Evolutionary conservation across 208 protist genomes (phyloP).

Genomic region (Acanthamoeba healyi): DNA sequence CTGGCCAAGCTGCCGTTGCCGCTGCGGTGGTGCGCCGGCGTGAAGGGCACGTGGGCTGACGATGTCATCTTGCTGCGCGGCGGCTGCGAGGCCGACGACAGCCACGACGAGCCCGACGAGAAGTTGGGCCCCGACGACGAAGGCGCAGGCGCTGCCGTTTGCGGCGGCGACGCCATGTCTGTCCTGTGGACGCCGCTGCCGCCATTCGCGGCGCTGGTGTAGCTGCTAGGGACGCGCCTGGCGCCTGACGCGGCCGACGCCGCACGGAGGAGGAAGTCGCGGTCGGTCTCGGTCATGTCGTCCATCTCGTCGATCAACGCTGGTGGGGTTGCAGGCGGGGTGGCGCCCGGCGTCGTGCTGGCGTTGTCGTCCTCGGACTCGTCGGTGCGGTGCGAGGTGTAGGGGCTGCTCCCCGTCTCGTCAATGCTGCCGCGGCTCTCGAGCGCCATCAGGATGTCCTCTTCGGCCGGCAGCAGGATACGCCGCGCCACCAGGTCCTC

Average conservation of each 20-base stretch:
- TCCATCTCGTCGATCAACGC: not conserved
- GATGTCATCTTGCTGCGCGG: not conserved
- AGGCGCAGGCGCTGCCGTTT: not conserved
- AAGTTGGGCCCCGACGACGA: not conserved
- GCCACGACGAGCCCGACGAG: not conserved
- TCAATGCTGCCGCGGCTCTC: not conserved
- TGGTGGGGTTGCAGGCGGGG: not conserved
- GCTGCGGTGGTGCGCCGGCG: slow-evolving; percentile 8
- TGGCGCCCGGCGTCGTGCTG: not conserved
- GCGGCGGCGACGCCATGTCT: not conserved
- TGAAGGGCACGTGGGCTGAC: not conserved
- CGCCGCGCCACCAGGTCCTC: slow-evolving; percentile 31
- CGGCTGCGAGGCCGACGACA: not conserved
- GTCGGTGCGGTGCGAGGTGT: not conserved
- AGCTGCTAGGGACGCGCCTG: not conserved
- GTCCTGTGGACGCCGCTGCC: not conserved
- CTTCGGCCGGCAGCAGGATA: slow-evolving; percentile 42
- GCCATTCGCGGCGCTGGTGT: not conserved
- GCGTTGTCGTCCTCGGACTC: not conserved
- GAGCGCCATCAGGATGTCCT: not conserved
- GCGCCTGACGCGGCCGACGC: not conserved
- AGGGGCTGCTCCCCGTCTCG: not conserved
- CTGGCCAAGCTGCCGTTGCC: not conserved
- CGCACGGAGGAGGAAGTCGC: not conserved
- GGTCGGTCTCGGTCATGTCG: slow-evolving; percentile 2